phyloP scores from a whole-genome alignment of 306 rosid genomes.

The Acmispon strigosus region DNA sequence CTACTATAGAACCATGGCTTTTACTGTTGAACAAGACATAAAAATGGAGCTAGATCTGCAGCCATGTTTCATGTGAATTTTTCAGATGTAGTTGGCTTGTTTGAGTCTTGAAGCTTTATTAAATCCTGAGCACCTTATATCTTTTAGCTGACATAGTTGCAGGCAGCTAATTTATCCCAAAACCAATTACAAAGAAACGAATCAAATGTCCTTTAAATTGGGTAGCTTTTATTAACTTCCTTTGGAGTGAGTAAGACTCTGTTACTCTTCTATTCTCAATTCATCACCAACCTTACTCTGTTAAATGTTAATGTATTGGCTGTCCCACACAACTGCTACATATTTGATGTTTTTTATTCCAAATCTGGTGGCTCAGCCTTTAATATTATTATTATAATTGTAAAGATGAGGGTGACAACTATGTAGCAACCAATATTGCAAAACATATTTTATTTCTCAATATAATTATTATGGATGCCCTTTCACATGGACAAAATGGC shows the following conservation, averaged over 20 bases:
- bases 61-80: neutral
- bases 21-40: neutral
- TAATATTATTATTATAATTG: neutral
- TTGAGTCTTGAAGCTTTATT: constrained; percentile 22
- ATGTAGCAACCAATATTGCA: constrained; percentile 26
- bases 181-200: constrained; percentile 36
- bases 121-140: constrained; percentile 9
- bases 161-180: constrained; percentile 21
- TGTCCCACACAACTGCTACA: constrained; percentile 10
- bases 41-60: neutral
- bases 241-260: neutral
- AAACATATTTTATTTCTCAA: neutral
- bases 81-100: neutral
- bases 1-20: too few relatives aligned
- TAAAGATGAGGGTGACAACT: constrained; percentile 22
- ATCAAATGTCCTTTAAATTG: constrained; percentile 6
- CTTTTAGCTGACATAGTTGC: constrained; percentile 34
- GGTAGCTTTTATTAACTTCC: neutral
- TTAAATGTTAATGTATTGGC: neutral
- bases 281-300: neutral
- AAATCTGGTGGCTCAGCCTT: constrained; percentile 11
- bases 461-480: constrained; percentile 3
- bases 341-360: constrained; percentile 18
- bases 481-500: neutral
- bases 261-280: neutral